Base-by-base conservation (phyloP, 2,329 filamentous ascomycete genomes). In the Zymoseptoria tritici region DNA sequence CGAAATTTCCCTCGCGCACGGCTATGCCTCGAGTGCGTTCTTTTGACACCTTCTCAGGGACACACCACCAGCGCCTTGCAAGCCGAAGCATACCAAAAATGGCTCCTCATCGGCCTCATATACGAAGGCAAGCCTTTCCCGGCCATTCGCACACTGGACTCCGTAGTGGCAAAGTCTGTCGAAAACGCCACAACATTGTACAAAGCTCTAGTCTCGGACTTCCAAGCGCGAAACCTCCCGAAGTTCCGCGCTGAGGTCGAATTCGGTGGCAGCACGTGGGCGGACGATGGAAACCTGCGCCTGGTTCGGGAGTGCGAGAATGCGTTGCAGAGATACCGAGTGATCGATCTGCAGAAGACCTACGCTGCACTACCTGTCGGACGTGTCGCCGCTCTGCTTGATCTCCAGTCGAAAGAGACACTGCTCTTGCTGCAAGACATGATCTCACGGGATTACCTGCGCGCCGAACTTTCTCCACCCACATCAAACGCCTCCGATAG, bases 21-120 rank as follows among this genome's bases (percentile, higher is more conserved):
- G 42, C 68, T 78, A 11, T 77, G 79, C 60, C 70, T 81, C 36
- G 79, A 81, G 65, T 73, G 75, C 57, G 72, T 80, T 49, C 70
- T 96, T 42, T 83, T 86, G 2, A 85, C 86, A 59, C 90, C 91
- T 0, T 79, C 81, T 0, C 86, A 85, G 20, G 78, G 80, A 31
- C 80, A 84, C 42, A 87, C 85, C 71, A 26, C 29, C 22, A 26
- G 22, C 20, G 60, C 68, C 19, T 81, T 95, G 55, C 94, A 94
- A 88, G 80, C 89, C 3, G 91, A 96, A 65, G 90, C 90, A 5
- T 93, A 96, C 79, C 95, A 93, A 76, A 95, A 93, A 74, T 97
- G 91, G 89, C 72, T 95, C 8, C 77, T 99, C 16, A 81, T 91
- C 9, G 85, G 85, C 57, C 80, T 97, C 57, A 77, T 99, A 19